Percentiles rank a stretch among this genome's conserved stretches.
These are phyloP conservation scores for Paecilomyces sp. DNA, from an alignment of 2,329 filamentous ascomycete genomes.

Conservation along the genomic window DNA sequence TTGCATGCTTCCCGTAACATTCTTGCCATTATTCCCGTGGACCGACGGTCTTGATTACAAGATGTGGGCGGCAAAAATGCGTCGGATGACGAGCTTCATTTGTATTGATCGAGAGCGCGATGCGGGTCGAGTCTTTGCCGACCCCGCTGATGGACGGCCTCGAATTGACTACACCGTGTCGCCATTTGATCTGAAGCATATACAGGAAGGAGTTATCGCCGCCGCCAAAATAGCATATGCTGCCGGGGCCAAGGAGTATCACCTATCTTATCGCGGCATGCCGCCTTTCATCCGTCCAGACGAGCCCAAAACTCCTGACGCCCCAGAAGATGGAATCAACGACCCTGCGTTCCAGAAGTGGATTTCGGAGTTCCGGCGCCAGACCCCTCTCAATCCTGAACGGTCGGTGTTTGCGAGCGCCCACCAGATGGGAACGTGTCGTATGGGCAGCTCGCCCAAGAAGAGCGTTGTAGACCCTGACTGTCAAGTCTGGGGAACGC, in stretches of 20 bases:
- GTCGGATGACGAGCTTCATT: constrained; percentile 66
- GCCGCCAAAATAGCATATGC: constrained; percentile 71
- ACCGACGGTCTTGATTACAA: constrained; percentile 64
- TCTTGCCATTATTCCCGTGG: constrained; percentile 61
- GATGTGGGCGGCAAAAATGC: constrained; percentile 59
- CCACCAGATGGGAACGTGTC: constrained; percentile 46
- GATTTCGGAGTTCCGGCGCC: constrained; percentile 42
- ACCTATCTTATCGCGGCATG: constrained; percentile 55
- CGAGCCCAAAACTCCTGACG: constrained; percentile 13
- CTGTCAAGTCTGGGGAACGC: constrained; percentile 41
- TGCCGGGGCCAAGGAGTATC: constrained; percentile 73
- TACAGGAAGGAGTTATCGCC: constrained; percentile 64
- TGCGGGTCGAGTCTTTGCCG: constrained; percentile 64
- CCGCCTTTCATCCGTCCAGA: constrained; percentile 53
- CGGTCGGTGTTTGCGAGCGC: constrained; percentile 37
- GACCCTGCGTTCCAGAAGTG: constrained; percentile 49
- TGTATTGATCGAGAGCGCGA: constrained; percentile 69
- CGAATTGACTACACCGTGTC: constrained; percentile 65
- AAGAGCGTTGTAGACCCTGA: constrained; percentile 38
- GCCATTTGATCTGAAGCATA: constrained; percentile 63
- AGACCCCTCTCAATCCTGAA: constrained; percentile 42
- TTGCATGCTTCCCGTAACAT: constrained; percentile 64
- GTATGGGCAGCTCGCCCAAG: constrained; percentile 37
- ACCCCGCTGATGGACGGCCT: constrained; percentile 58
- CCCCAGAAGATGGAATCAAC: constrained; percentile 41